Evolutionary conservation across 257 asterid genomes (phyloP).

Genomic region (Solanum pimpinellifolium): DNA sequence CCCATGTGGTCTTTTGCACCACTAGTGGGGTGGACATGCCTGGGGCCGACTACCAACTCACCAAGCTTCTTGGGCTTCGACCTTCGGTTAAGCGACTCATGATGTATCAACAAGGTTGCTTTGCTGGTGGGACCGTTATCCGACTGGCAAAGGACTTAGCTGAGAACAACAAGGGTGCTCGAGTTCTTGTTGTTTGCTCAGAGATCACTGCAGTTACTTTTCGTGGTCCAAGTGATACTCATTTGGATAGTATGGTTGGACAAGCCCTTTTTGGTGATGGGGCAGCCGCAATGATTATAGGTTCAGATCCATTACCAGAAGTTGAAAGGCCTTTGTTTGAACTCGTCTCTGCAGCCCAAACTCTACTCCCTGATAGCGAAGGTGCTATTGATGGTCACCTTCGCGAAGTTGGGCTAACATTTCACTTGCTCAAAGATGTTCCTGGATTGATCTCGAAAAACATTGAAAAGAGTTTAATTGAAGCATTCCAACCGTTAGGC

Average conservation of each 20-base stretch:
- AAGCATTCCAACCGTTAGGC: constrained; percentile 43
- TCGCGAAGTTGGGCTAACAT: constrained; percentile 51
- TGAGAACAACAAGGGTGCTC: constrained; percentile 56
- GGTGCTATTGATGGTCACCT: constrained; percentile 49
- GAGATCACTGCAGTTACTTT: constrained; percentile 50
- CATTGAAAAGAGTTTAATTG: constrained; percentile 33
- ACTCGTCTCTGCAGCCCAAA: constrained; percentile 44
- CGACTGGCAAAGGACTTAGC: constrained; percentile 70
- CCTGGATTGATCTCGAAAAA: constrained; percentile 50
- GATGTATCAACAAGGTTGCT: constrained; percentile 82
- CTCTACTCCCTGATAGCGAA: constrained; percentile 46
- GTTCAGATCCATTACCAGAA: constrained; percentile 31
- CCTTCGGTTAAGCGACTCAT: constrained; percentile 55
- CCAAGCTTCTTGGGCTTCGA: constrained; percentile 67
- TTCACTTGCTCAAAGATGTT: constrained; percentile 39
- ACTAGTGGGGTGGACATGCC: constrained; percentile 87
- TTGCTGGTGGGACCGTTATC: constrained; percentile 59
- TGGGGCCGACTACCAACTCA: constrained; percentile 71
- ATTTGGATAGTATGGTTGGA: constrained; percentile 48
- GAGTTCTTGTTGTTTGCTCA: constrained; percentile 56
- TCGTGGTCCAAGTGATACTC: constrained; percentile 53
- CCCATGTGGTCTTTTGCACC: constrained; percentile 69
- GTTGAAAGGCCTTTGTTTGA: constrained; percentile 50
- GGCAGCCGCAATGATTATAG: constrained; percentile 44
- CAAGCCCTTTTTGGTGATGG: constrained; percentile 62